Conservation (phyloP, 148 eudicot species). For the Beta vulgaris region DNA sequence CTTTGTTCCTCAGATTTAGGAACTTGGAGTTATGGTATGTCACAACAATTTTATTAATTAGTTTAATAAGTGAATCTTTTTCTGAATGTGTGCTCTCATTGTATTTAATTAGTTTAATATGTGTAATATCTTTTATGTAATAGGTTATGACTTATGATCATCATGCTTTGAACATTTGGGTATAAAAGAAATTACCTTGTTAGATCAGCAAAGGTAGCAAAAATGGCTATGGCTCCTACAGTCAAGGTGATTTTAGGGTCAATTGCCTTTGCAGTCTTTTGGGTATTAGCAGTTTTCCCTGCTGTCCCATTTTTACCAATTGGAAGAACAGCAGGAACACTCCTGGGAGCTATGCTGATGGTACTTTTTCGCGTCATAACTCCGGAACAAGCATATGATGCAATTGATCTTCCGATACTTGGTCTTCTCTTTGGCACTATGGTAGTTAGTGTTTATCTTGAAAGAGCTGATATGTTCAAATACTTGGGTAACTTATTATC, state of each 20-base stretch:
- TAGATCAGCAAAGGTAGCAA: conserved; percentile 4
- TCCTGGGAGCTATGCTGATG: conserved; percentile 88
- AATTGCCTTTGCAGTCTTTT: conserved; percentile 69
- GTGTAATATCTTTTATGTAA: too few relatives aligned
- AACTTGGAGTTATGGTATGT: too few relatives aligned
- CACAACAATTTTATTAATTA: too few relatives aligned
- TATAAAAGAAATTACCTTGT: neutral
- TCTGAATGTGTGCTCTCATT: neutral
- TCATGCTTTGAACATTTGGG: conserved; percentile 15
- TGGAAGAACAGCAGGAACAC: conserved; percentile 88
- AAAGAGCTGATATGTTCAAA: conserved; percentile 87
- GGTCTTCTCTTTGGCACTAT: conserved; percentile 94
- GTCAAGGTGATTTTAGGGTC: conserved; percentile 67
- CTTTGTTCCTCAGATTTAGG: too few relatives aligned
- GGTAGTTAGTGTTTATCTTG: conserved; percentile 89
- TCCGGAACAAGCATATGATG: conserved; percentile 81
- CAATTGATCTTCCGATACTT: conserved; percentile 83
- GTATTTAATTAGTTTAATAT: too few relatives aligned
- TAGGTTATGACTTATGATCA: too few relatives aligned
- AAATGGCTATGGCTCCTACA: conserved; percentile 70
- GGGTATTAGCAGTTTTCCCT: conserved; percentile 92
- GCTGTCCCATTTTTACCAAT: conserved; percentile 75
- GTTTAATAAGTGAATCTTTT: neutral
- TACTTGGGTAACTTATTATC: conserved; percentile 72
- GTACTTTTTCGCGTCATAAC: conserved; percentile 66